phyloP scores from a whole-genome alignment of 306 rosid genomes.

The Echinosophora koreensis region DNA sequence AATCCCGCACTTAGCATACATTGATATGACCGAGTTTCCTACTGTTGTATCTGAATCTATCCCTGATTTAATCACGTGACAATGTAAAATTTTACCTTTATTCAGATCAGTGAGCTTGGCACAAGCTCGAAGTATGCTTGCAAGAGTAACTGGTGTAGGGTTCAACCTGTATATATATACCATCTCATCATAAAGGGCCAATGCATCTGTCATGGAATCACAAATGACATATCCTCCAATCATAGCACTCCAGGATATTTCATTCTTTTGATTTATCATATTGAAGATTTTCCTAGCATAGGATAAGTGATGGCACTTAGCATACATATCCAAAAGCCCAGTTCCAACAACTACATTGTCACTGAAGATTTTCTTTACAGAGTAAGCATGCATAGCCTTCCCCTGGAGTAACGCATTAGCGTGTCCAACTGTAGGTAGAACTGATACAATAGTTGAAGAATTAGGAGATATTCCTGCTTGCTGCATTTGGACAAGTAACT shows the following conservation, averaged over 20 bases:
- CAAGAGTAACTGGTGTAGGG: slow-evolving; percentile 55
- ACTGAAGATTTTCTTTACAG: slow-evolving; percentile 47
- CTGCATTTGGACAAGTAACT: slow-evolving; percentile 52
- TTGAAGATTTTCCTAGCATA: slow-evolving; percentile 53
- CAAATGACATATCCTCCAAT: slow-evolving; percentile 60
- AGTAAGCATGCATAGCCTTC: slow-evolving; percentile 55
- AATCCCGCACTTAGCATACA: slow-evolving; percentile 60
- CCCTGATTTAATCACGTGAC: slow-evolving; percentile 53
- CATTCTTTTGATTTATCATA: slow-evolving; percentile 47
- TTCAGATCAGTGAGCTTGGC: slow-evolving; percentile 56
- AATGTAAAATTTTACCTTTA: slow-evolving; percentile 51
- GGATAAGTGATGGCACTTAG: slow-evolving; percentile 53
- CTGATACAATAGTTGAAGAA: slow-evolving; percentile 61
- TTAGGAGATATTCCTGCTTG: slow-evolving; percentile 51
- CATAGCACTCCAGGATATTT: slow-evolving; percentile 67
- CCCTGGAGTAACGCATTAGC: slow-evolving; percentile 52
- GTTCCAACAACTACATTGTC: slow-evolving; percentile 53
- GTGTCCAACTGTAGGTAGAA: slow-evolving; percentile 53
- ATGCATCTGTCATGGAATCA: slow-evolving; percentile 57
- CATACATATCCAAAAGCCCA: slow-evolving; percentile 65
- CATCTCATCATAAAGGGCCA: slow-evolving; percentile 58
- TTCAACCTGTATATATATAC: slow-evolving; percentile 42
- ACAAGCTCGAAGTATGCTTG: slow-evolving; percentile 58
- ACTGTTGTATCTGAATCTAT: slow-evolving; percentile 47
- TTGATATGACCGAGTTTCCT: slow-evolving; percentile 62